Evolutionary conservation across 140 eudicot species (phyloP).

Genomic region (Cichorium intybus): DNA sequence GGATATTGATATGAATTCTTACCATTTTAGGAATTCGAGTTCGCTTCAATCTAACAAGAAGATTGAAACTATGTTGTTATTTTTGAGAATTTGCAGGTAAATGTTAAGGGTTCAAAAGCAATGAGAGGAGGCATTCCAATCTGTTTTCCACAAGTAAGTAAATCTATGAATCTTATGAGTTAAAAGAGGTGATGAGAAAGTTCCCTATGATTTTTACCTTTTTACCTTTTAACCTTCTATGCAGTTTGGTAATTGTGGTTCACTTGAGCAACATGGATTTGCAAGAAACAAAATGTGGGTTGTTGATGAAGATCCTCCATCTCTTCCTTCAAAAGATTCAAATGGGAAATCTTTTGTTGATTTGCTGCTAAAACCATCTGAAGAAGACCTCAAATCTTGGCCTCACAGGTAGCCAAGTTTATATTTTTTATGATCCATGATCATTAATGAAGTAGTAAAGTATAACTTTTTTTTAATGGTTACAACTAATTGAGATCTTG

Average conservation of each 20-base stretch:
- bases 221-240: conserved; percentile 8
- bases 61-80: neutral
- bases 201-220: neutral
- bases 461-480: neutral
- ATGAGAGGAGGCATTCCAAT: conserved; percentile 92
- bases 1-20: conserved; percentile 16
- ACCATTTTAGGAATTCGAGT: neutral
- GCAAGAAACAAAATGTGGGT: conserved; percentile 82
- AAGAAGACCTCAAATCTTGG: conserved; percentile 83
- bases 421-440: neutral
- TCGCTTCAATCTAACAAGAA: neutral
- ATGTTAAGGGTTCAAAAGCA: conserved; percentile 56
- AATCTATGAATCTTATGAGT: conserved; percentile 6
- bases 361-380: conserved; percentile 76
- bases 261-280: conserved; percentile 90
- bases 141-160: conserved; percentile 90
- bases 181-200: conserved; percentile 11
- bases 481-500: neutral
- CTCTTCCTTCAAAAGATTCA: conserved; percentile 47
- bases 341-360: conserved; percentile 46
- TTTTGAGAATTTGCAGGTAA: conserved; percentile 45
- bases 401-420: conserved; percentile 96
- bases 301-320: conserved; percentile 71
- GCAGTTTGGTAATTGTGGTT: conserved; percentile 77
- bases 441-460: neutral